A percentile compares a stretch with the other conserved stretches of the same genome.
These are phyloP conservation scores for Lagerstroemia speciosa DNA, from an alignment of 345 rosid species.

Conservation along the genomic window DNA sequence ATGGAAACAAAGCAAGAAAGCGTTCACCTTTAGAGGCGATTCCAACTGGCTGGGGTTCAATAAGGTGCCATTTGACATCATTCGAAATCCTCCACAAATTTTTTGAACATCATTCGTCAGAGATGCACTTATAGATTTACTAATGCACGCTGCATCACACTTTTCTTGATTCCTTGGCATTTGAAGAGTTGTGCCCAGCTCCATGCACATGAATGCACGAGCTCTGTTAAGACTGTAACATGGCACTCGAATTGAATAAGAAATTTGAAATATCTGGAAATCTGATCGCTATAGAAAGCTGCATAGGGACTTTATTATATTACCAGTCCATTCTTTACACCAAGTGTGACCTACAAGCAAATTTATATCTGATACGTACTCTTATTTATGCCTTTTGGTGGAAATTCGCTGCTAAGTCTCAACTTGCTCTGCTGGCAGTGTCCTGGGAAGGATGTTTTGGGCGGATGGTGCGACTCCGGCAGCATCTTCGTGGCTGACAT, in stretches of 20 bases:
- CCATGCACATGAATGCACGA: not conserved
- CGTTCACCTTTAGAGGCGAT: slow-evolving; percentile 58
- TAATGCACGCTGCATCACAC: not conserved
- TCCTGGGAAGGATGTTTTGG: slow-evolving; percentile 38
- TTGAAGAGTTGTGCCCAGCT: not conserved
- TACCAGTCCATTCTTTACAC: not conserved
- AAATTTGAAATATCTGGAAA: not conserved
- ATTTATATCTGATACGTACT: not conserved
- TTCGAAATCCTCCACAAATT: not conserved
- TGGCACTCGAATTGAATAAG: not conserved
- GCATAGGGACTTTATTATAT: no score
- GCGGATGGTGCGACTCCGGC: slow-evolving; percentile 71
- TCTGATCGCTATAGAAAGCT: not conserved
- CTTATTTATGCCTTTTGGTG: not conserved
- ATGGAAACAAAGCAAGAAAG: slow-evolving; percentile 32
- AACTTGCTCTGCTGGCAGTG: slow-evolving; percentile 30
- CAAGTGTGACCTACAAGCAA: not conserved
- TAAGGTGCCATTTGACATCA: slow-evolving; percentile 27
- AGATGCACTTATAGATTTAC: not conserved
- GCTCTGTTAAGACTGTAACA: no score
- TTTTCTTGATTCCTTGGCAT: not conserved
- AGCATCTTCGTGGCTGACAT: slow-evolving; percentile 54
- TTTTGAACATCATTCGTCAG: not conserved
- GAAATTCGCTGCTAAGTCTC: not conserved
- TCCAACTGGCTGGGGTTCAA: slow-evolving; percentile 69